Evolutionary conservation across 2,329 filamentous ascomycete species (phyloP).

Genomic region (Cladosporium velox): DNA sequence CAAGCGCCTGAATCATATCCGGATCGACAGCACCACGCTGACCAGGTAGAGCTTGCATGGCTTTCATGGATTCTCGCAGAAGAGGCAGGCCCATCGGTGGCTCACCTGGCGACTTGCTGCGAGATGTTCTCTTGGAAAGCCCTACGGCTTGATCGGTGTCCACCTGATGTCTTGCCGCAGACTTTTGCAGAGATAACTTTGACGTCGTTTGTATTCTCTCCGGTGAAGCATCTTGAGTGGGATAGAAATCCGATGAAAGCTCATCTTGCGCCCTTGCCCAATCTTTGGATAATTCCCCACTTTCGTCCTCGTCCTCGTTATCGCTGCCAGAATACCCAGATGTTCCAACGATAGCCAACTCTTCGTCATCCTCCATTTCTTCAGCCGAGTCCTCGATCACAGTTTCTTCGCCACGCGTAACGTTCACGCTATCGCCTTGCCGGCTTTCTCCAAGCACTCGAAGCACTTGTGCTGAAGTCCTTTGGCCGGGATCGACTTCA

Average conservation of each 20-base stretch:
- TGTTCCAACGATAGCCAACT: not conserved
- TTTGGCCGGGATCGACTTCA: constrained; percentile 54
- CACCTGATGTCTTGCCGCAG: not conserved
- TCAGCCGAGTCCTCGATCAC: constrained; percentile 15
- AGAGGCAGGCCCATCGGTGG: constrained; percentile 23
- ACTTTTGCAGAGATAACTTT: not conserved
- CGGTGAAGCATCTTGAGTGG: constrained; percentile 11
- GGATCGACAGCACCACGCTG: constrained; percentile 22
- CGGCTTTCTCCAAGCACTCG: constrained; percentile 35
- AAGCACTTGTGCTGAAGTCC: constrained; percentile 35
- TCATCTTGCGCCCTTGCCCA: constrained; percentile 16
- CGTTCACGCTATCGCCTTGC: constrained; percentile 18
- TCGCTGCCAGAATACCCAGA: constrained; percentile 11
- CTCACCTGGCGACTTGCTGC: not conserved
- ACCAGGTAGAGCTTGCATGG: constrained; percentile 6
- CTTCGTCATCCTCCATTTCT: constrained; percentile 23
- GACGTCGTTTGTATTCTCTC: not conserved
- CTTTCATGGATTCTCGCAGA: constrained; percentile 23
- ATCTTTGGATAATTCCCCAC: not conserved
- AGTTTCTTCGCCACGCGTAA: not conserved
- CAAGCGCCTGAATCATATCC: constrained; percentile 37
- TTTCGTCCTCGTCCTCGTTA: not conserved
- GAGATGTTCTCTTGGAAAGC: not conserved
- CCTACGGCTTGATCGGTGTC: not conserved
- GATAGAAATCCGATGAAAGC: constrained; percentile 17